phyloP scores from a whole-genome alignment of 768 basidiomycete species.

The Trametes sanguinea region DNA sequence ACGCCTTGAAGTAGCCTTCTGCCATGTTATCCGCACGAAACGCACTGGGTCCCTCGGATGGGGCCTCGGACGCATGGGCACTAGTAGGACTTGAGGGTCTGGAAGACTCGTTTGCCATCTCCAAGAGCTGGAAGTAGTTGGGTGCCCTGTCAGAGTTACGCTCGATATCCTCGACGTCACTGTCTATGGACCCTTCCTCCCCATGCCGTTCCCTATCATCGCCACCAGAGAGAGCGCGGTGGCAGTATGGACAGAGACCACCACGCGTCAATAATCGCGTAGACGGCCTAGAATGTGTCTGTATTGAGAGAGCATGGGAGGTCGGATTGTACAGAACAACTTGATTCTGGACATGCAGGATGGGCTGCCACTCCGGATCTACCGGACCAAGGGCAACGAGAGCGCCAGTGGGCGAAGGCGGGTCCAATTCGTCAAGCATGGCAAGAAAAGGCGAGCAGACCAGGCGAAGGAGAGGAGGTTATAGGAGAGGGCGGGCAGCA shows the following conservation, averaged over 20 bases:
- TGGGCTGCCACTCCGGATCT: slow-evolving; percentile 66
- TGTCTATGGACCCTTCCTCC: slow-evolving; percentile 26
- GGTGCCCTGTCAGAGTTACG: slow-evolving; percentile 55
- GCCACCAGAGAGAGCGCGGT: slow-evolving; percentile 51
- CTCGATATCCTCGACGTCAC: slow-evolving; percentile 36
- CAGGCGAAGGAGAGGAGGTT: neutral
- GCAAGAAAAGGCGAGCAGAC: neutral
- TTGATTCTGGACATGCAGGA: slow-evolving; percentile 81
- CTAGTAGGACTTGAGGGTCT: slow-evolving; percentile 32
- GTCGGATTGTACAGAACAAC: slow-evolving; percentile 87
- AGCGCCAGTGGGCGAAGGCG: slow-evolving; percentile 17
- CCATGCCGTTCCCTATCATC: slow-evolving; percentile 28
- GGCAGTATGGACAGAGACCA: slow-evolving; percentile 71
- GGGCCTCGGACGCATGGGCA: neutral
- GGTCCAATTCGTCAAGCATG: slow-evolving; percentile 23
- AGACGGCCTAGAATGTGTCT: slow-evolving; percentile 31
- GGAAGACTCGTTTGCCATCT: slow-evolving; percentile 63
- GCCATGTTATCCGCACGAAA: slow-evolving; percentile 80
- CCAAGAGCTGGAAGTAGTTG: slow-evolving; percentile 82
- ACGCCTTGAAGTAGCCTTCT: slow-evolving; percentile 89
- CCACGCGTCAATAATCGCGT: slow-evolving; percentile 20
- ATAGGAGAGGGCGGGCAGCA: neutral
- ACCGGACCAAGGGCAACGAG: slow-evolving; percentile 27
- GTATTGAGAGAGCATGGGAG: slow-evolving; percentile 79
- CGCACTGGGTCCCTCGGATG: slow-evolving; percentile 29